Percentiles rank a stretch among this genome's conserved stretches.
Conservation (phyloP, 305 asterid species). For the Fraxinus angustifolia region DNA sequence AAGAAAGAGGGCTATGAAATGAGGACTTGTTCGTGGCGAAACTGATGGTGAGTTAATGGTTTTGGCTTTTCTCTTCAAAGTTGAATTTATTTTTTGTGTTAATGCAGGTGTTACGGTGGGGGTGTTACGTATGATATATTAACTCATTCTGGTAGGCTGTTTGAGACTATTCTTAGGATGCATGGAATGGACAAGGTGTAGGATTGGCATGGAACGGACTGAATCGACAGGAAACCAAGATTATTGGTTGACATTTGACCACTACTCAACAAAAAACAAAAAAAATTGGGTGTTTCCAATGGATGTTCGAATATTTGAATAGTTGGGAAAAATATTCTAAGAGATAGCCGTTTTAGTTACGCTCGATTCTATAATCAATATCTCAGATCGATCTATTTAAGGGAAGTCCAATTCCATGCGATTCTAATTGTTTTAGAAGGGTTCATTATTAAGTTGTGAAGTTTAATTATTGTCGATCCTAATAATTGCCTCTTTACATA, state of each 20-base stretch:
- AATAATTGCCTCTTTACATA: no score
- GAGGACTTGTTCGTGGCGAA: constrained; percentile 69
- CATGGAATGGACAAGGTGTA: constrained; percentile 31
- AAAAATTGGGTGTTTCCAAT: constrained; percentile 28
- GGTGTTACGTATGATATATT: constrained; percentile 45
- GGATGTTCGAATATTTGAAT: not conserved
- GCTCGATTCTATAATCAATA: no score
- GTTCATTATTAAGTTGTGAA: no score
- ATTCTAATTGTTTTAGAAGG: no score
- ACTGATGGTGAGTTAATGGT: constrained; percentile 59
- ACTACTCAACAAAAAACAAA: not conserved
- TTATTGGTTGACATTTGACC: constrained; percentile 33
- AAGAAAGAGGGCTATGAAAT: constrained; percentile 42
- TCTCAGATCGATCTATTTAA: no score
- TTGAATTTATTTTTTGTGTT: not conserved
- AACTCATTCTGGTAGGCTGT: constrained; percentile 7
- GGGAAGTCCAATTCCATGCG: no score
- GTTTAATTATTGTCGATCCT: no score
- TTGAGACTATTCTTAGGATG: constrained; percentile 33
- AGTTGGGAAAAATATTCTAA: not conserved
- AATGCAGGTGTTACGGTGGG: constrained; percentile 25
- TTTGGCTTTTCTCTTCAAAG: constrained; percentile 21
- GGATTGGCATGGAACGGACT: constrained; percentile 19
- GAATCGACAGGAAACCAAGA: constrained; percentile 30
- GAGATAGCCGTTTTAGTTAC: not conserved